Evolutionary conservation across 2,329 filamentous ascomycete species (phyloP), one percentile per base, ranked within the genome.

Genomic region (Exophiala viscosa): DNA sequence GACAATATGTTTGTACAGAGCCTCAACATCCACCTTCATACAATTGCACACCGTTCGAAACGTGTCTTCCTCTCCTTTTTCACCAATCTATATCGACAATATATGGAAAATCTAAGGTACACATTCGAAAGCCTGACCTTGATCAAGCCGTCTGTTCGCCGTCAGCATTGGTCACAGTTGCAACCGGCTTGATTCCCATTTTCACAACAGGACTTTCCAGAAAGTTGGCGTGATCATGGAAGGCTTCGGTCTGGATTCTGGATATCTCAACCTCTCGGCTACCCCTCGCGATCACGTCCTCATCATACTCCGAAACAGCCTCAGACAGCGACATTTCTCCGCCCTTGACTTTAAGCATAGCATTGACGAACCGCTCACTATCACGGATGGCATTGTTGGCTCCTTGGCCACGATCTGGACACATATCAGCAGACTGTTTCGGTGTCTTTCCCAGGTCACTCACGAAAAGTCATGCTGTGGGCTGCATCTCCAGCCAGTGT

Each of bases 401-500:
- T 15, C 58, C 58, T 48, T 60, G 58, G 3, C 58, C 58, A 45
- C 58, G 55, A 20, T 60, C 57, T 59, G 18, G 1, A n/a, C 8
- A 32, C 10, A 28, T 28, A n/a, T 38, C 17, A n/a, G 41, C 45
- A 15, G 41, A 15, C n/a, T 42, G 77, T 0, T 82, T 82, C 0
- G 80, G 78, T 32, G 78, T 78, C 0, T 8, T 15, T 10, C 15
- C 13, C 11, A 33, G 13, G 38, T n/a, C n/a, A 40, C 53, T 53
- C 46, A 58, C 56, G 55, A 32, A 57, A 61, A 1, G 59, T 67
- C 70, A 73, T 73, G 2, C 69, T 70, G 62, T 86, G 83, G 0
- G 83, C 83, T 0, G 83, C 81, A 61, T 86, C 83, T 11, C 83
- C 83, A 0, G 82, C 65, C 2, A 85, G 70, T 0, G 71, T 66